Evolutionary conservation across 345 rosid genomes (phyloP), one percentile per base, ranked within the genome.

Genomic region (Dovyalis caffra): DNA sequence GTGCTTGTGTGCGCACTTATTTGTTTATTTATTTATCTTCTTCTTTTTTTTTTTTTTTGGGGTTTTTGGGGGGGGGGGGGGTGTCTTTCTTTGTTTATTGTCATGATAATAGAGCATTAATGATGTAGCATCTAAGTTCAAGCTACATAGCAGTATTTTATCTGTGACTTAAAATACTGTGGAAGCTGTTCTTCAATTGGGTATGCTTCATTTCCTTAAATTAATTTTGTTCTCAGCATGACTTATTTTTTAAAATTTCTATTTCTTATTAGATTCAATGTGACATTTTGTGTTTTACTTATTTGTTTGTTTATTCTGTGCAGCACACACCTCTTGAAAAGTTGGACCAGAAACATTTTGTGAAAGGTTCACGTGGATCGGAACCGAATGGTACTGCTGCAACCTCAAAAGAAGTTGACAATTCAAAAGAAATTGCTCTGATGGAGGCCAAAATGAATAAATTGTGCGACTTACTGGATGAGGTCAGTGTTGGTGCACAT

Each of bases 341-440:
- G 79, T 85, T 93, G 85, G 97, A 92, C 83, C 92, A 84, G 86
- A 96, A 92, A 81, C 97, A 96, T 82, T 93, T 96, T 87, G 91
- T 89, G 2, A 96, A 88, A 83, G 86, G 88, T 66, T 77, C 75
- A n/a, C 89, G 73, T 72, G 86, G 80, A 8, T 77, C 83, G 57
- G 85, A 84, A 77, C 89, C 80, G 77, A 90, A 89, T 74, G 92
- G 89, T 66, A 80, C 61, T 53, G 83, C 88, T 64, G 77, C 85
- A 64, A 76, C 85, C 45, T 53, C 76, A 23, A 87, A 76, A 23
- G 95, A 90, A 75, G 66, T 70, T 16, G 88, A 79, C 58, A 83
- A 65, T 78, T 79, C 78, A 33, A 90, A 92, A 85, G 89, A 90
- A 65, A 78, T 92, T 86, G 98, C 90, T 1, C 77, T 92, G 77